phyloP scores from a whole-genome alignment of 352 stramenopile species.

The Blastocystis sp. region DNA sequence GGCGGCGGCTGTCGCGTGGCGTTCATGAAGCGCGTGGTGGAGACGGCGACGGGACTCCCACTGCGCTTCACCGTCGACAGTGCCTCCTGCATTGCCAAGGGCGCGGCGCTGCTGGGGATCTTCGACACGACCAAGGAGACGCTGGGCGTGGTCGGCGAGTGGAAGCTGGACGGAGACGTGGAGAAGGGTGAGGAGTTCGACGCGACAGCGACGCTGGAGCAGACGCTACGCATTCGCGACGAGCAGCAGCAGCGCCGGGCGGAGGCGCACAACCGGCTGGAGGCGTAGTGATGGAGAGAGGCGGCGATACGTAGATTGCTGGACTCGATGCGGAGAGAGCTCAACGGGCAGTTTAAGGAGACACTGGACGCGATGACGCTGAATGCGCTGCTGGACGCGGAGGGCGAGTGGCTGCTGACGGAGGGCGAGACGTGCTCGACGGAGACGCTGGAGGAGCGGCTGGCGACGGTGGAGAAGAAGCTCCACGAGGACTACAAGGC shows the following conservation, averaged over 20 bases:
- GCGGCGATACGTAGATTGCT: slow-evolving; percentile 60
- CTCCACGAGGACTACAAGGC: slow-evolving; percentile 57
- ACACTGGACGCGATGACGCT: slow-evolving; percentile 67
- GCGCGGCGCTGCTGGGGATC: slow-evolving; percentile 65
- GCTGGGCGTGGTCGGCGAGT: slow-evolving; percentile 47
- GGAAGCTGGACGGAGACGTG: slow-evolving; percentile 58
- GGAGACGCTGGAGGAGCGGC: slow-evolving; percentile 56
- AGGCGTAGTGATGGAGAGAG: slow-evolving; percentile 78
- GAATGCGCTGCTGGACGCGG: slow-evolving; percentile 68
- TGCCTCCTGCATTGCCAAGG: slow-evolving; percentile 70
- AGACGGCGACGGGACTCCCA: slow-evolving; percentile 4
- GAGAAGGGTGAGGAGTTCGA: slow-evolving; percentile 60
- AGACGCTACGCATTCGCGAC: slow-evolving; percentile 69
- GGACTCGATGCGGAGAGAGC: slow-evolving; percentile 65
- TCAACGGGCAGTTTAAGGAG: slow-evolving; percentile 63
- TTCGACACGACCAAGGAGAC: slow-evolving; percentile 58
- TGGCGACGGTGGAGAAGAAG: slow-evolving; percentile 48
- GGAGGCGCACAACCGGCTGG: slow-evolving; percentile 75
- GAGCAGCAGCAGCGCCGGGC: slow-evolving; percentile 67
- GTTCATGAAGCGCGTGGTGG: slow-evolving; percentile 64
- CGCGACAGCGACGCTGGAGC: slow-evolving; percentile 63
- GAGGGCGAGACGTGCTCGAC: slow-evolving; percentile 70
- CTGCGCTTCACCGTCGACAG: slow-evolving; percentile 77
- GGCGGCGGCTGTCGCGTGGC: slow-evolving; percentile 76
- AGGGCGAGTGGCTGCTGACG: slow-evolving; percentile 80